Conservation (phyloP, 2,329 filamentous ascomycete genomes). For the Colletotrichum euphorbiae region DNA sequence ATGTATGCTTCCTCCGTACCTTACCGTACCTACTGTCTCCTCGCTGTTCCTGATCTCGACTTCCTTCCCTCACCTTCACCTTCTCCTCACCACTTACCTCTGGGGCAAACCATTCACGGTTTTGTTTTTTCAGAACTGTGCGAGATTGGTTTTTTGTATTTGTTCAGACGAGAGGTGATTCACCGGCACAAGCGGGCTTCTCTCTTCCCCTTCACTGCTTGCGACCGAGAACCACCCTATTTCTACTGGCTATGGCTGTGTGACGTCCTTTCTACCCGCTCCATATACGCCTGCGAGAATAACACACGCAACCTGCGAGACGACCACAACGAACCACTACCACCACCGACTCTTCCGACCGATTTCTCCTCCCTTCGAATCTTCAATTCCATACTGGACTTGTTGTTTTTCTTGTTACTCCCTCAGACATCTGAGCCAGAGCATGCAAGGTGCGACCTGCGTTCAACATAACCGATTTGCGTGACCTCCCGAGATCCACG, state of each 20-base stretch:
- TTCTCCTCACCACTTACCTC: constrained; percentile 21
- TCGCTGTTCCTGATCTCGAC: constrained; percentile 26
- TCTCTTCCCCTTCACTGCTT: constrained; percentile 23
- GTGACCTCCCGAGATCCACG: constrained; percentile 41
- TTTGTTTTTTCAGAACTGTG: constrained; percentile 3
- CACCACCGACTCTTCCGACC: constrained; percentile 9
- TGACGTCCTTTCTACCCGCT: constrained; percentile 39
- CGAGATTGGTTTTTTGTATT: not conserved
- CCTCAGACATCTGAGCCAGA: constrained; percentile 11
- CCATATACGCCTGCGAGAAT: constrained; percentile 37
- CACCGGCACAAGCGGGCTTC: not conserved
- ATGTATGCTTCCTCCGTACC: constrained; percentile 7
- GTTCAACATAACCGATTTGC: constrained; percentile 21
- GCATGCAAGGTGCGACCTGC: constrained; percentile 34
- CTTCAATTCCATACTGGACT: not conserved
- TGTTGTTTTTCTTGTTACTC: not conserved
- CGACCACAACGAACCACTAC: constrained; percentile 16
- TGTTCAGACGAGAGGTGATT: constrained; percentile 11
- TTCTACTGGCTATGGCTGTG: constrained; percentile 31
- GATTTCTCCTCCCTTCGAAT: not conserved
- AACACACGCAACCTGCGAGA: constrained; percentile 29
- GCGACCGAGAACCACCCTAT: constrained; percentile 17
- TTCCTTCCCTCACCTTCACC: constrained; percentile 29
- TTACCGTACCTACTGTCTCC: constrained; percentile 15
- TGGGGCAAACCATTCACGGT: constrained; percentile 15